Evolutionary conservation across 1,284 basidiomycete species (phyloP), one percentile per base, ranked within the genome.

Genomic region (Heterobasidion occidentale): DNA sequence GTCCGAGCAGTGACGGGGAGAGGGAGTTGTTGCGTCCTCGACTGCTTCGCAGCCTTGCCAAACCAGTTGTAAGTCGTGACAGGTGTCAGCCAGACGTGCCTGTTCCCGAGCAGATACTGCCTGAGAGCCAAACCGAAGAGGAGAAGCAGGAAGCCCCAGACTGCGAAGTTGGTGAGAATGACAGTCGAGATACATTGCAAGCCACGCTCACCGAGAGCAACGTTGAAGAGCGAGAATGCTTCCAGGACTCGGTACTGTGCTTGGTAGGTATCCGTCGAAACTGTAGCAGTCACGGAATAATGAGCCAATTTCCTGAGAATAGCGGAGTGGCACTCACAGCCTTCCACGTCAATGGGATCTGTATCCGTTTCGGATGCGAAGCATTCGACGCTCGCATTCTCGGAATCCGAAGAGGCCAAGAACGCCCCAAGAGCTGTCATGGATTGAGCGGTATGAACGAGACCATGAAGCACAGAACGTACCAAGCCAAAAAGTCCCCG

Each of bases 401-500:
- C 83, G 20, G 86, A 82, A 62, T 83, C 82, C 33, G 89, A 90
- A 48, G 83, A 83, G 47, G 78, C 78, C 53, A 90, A 71, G 66
- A 84, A 89, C 20, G 81, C 77, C 55, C 86, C 87, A 57, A 91
- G 80, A 59, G 86, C 89, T 90, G 62, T 42, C 58, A 38, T 51
- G 49, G 44, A 57, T 52, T 68, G 60, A 36, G 58, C 54, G 52
- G 53, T 20, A 55, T 48, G 51, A 15, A 54, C 19, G 44, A 56
- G 49, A 51, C 48, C 49, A 47, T 54, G 52, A 55, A 58, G 35
- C 7, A 36, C 36, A 54, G 49, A 38, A 73, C 84, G 60, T 63
- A 89, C 88, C 81, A 34, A 90, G 77, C 88, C 88, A 91, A 59
- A 91, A 80, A 50, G 85, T 78, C n/a, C 86, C 88, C 46, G 81